These are phyloP conservation scores for Phialocephala sp. DNA, from an alignment of 2,329 filamentous ascomycete species.

Conservation along the genomic window DNA sequence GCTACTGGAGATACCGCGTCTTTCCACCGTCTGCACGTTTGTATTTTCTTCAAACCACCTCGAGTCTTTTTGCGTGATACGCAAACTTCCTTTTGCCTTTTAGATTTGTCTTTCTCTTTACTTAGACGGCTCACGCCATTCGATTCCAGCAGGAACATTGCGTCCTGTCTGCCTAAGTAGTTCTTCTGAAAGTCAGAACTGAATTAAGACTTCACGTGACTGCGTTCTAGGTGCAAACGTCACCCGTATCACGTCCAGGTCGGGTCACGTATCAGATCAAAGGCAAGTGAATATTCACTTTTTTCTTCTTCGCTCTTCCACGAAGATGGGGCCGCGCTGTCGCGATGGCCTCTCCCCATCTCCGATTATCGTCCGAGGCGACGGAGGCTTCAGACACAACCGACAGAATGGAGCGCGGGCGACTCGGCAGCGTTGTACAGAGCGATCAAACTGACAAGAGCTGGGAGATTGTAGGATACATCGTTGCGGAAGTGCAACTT, in stretches of 20 bases:
- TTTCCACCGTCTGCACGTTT: neutral
- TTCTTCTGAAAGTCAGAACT: neutral
- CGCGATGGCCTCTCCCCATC: neutral
- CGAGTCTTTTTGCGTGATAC: neutral
- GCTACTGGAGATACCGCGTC: no score
- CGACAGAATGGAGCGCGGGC: neutral
- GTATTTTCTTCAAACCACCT: neutral
- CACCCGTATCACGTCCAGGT: neutral
- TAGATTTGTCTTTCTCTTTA: neutral
- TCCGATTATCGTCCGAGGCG: neutral
- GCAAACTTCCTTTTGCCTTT: neutral
- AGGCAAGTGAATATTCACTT: conserved; percentile 10
- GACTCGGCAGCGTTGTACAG: neutral
- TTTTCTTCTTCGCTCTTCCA: neutral
- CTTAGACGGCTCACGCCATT: neutral
- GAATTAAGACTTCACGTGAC: neutral
- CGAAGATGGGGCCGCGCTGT: conserved; percentile 5
- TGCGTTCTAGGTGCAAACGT: neutral
- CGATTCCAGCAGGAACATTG: neutral
- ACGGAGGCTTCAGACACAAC: neutral
- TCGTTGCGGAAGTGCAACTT: conserved; percentile 36
- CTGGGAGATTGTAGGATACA: conserved; percentile 35
- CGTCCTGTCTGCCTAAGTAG: neutral
- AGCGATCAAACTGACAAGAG: conserved; percentile 14
- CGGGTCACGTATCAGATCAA: neutral